Evolutionary conservation across 1,284 basidiomycete species (phyloP).

Genomic region (Irpex lacteus): DNA sequence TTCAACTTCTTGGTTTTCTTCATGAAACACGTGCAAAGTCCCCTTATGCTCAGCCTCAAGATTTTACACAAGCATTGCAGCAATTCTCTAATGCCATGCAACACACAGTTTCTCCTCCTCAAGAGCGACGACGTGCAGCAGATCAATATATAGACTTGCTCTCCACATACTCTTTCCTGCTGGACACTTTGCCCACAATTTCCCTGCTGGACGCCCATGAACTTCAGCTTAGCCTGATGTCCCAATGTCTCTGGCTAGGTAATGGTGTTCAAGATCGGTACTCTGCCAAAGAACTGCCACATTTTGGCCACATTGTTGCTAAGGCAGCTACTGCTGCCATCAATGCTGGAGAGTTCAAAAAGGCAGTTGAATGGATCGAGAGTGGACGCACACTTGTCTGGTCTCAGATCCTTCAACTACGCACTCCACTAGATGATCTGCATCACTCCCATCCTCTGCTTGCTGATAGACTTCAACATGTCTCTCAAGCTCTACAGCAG

Average conservation of each 20-base stretch:
- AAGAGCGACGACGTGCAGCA: neutral
- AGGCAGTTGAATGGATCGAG: neutral
- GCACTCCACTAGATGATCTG: neutral
- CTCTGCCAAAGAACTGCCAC: neutral
- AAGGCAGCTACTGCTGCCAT: neutral
- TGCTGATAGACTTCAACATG: neutral
- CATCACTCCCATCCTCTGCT: neutral
- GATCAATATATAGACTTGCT: neutral
- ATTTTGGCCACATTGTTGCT: neutral
- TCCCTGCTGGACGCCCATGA: neutral
- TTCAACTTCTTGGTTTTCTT: neutral
- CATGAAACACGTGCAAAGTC: neutral
- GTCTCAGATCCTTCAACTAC: neutral
- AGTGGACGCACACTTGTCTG: neutral
- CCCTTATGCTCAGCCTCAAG: neutral
- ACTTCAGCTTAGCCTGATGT: neutral
- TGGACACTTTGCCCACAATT: neutral
- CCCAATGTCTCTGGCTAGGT: neutral
- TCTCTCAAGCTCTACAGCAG: neutral
- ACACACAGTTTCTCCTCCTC: neutral
- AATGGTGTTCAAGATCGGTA: neutral
- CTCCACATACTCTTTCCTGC: neutral
- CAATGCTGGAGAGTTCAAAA: neutral
- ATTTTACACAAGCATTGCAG: neutral
- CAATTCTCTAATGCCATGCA: neutral